Conservation (phyloP, 2,329 filamentous ascomycete genomes). For the Sporothrix globosa region DNA sequence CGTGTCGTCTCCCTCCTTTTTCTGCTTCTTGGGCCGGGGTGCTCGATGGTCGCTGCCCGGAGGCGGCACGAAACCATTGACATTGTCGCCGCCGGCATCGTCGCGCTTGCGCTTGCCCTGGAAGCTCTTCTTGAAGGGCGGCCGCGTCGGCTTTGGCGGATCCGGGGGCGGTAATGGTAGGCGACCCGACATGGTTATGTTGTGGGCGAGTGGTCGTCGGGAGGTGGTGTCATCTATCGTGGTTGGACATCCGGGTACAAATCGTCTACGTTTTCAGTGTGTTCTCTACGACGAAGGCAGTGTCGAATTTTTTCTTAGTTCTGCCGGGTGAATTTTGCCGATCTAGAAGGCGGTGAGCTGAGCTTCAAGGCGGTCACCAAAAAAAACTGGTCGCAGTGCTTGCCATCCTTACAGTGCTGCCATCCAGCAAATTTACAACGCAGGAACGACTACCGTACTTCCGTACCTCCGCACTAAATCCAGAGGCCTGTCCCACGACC, state of each 20-base stretch:
- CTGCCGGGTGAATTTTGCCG: slow-evolving; percentile 25
- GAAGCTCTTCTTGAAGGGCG: slow-evolving; percentile 14
- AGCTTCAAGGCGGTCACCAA: slow-evolving; percentile 16
- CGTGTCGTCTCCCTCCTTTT: slow-evolving; percentile 16
- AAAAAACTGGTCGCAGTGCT: neutral
- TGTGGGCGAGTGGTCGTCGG: neutral
- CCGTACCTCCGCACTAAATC: neutral
- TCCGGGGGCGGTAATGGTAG: slow-evolving; percentile 28
- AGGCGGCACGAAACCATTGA: slow-evolving; percentile 22
- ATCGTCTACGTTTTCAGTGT: neutral
- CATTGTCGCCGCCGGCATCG: slow-evolving; percentile 26
- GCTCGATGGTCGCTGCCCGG: slow-evolving; percentile 6
- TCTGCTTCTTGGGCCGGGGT: slow-evolving; percentile 31
- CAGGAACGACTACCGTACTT: too few relatives aligned
- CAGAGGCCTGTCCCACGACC: neutral
- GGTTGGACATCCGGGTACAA: neutral
- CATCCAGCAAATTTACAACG: slow-evolving; percentile 1
- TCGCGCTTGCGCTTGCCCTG: slow-evolving; percentile 34
- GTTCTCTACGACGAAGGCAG: neutral
- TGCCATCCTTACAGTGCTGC: neutral
- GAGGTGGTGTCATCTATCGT: neutral
- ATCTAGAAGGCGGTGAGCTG: slow-evolving; percentile 21
- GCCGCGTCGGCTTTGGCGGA: slow-evolving; percentile 28
- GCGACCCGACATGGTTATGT: slow-evolving; percentile 27
- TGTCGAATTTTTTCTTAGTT: slow-evolving; percentile 24